These are phyloP conservation scores for Flaveria sonorensis DNA, from an alignment of 129 eudicot species.

Conservation along the genomic window DNA sequence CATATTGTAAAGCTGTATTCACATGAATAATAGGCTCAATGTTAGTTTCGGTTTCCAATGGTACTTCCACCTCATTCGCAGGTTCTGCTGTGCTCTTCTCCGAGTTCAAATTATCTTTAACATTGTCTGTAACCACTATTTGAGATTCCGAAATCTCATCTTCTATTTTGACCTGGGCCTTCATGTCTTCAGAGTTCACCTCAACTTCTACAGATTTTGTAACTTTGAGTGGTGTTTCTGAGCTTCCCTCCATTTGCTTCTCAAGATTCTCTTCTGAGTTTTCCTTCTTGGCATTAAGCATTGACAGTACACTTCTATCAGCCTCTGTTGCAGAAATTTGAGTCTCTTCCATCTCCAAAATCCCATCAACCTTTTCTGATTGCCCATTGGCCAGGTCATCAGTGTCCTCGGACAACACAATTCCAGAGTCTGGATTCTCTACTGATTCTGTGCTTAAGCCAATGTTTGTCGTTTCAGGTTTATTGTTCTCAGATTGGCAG, in stretches of 20 bases:
- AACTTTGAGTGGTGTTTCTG: constrained; percentile 9
- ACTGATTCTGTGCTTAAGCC: constrained; percentile 30
- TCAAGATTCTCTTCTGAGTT: constrained; percentile 26
- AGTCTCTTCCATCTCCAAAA: constrained; percentile 33
- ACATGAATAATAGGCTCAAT: constrained; percentile 18
- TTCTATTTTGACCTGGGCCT: constrained; percentile 23
- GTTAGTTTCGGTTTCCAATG: constrained; percentile 24
- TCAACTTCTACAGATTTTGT: constrained; percentile 29
- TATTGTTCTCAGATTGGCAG: constrained; percentile 29
- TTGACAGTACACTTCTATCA: constrained; percentile 23
- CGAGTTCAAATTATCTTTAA: constrained; percentile 28
- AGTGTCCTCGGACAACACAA: constrained; percentile 21
- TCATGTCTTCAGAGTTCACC: constrained; percentile 29
- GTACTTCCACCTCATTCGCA: constrained; percentile 23
- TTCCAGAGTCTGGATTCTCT: constrained; percentile 23
- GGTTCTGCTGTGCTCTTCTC: constrained; percentile 30
- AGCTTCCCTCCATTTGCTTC: constrained; percentile 28
- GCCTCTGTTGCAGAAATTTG: constrained; percentile 32
- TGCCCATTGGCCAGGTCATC: constrained; percentile 30
- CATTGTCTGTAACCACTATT: constrained; percentile 19
- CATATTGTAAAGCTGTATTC: constrained; percentile 28
- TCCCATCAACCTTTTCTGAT: constrained; percentile 32
- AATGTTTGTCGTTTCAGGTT: constrained; percentile 24
- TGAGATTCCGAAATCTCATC: constrained; percentile 31
- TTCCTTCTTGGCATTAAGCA: constrained; percentile 29